Conservation (phyloP, 331 rosid genomes). For the Pyrus hybrid region DNA sequence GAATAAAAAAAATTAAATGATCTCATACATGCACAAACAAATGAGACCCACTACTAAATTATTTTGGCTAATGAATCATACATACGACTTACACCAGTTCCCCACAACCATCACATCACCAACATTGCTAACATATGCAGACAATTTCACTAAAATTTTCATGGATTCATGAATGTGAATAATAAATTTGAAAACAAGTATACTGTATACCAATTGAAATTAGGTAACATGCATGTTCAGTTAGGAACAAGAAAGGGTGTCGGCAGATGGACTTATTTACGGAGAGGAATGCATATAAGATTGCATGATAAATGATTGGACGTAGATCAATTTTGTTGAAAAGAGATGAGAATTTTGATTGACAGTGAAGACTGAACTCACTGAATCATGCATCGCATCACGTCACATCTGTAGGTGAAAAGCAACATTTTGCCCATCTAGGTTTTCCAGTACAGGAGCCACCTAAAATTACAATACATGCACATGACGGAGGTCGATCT, state of each 20-base stretch:
- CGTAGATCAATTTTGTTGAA: not conserved
- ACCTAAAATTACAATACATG: no score
- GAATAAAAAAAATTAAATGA: no score
- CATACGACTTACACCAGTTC: no score
- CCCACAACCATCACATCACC: not conserved
- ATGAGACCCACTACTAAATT: no score
- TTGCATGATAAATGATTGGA: not conserved
- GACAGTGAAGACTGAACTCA: not conserved
- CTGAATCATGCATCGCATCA: no score
- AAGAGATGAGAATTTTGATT: no score
- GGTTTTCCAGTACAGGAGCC: no score
- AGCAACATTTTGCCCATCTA: no score
- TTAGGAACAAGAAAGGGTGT: not conserved
- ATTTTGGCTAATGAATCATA: no score
- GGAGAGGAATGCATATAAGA: not conserved
- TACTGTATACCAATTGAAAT: not conserved
- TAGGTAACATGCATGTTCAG: not conserved
- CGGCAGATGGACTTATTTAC: constrained; percentile 2
- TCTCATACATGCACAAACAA: no score
- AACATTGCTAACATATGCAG: not conserved
- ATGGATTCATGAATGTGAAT: not conserved
- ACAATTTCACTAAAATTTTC: not conserved
- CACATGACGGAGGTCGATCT: no score
- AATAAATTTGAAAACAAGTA: not conserved
- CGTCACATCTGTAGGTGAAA: no score